These are phyloP conservation scores for Fusarium gaditjirri DNA, from an alignment of 2,329 filamentous ascomycete genomes.

Conservation along the genomic window DNA sequence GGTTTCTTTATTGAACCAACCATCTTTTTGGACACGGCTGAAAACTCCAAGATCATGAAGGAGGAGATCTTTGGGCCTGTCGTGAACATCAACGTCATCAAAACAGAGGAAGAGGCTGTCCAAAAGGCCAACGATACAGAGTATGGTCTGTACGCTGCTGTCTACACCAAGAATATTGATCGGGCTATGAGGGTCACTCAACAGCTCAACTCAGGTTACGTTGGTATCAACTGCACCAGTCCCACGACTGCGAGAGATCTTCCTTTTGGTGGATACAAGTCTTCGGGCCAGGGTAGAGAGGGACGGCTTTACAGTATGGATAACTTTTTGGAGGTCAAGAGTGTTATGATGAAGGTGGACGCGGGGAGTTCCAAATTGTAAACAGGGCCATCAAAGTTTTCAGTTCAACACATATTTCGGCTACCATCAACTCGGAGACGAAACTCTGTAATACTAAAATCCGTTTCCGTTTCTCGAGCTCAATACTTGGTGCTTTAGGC, in stretches of 20 bases:
- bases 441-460: rapidly evolving
- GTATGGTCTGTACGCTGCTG: slow-evolving; percentile 65
- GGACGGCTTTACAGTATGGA: slow-evolving; percentile 30
- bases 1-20: slow-evolving; percentile 34
- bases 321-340: slow-evolving; percentile 37
- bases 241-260: slow-evolving; percentile 15
- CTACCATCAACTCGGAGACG: not conserved
- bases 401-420: no score
- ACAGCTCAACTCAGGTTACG: slow-evolving; percentile 68
- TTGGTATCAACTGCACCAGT: slow-evolving; percentile 64
- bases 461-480: rapidly evolving
- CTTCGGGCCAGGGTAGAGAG: slow-evolving; percentile 24
- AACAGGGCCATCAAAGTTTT: not conserved
- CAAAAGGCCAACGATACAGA: slow-evolving; percentile 55
- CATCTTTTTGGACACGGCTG: slow-evolving; percentile 36
- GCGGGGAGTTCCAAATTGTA: slow-evolving; percentile 3
- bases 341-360: slow-evolving; percentile 37
- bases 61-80: slow-evolving; percentile 75
- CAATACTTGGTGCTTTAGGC: rapidly evolving
- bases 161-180: slow-evolving; percentile 66
- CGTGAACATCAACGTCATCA: slow-evolving; percentile 62
- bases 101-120: slow-evolving; percentile 48
- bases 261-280: slow-evolving; percentile 35
- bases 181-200: slow-evolving; percentile 58
- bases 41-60: slow-evolving; percentile 59